Evolutionary conservation across 305 asterid genomes (phyloP), one percentile per base, ranked within the genome.

Genomic region (Solanum hybrid): DNA sequence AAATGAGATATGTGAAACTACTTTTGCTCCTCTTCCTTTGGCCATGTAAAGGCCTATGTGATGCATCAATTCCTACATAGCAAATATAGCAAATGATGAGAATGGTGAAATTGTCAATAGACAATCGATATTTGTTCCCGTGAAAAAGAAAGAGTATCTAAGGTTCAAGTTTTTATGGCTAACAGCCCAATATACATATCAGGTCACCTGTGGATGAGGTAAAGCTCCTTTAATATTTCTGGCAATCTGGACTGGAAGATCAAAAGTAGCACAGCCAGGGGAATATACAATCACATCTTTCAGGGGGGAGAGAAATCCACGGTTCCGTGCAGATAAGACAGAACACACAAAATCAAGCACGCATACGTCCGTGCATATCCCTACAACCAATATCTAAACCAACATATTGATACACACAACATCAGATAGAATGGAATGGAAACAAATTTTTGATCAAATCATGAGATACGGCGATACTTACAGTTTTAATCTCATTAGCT

Each of bases 281-380:
- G 99, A 96, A 91, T 96, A 97, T 86, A 97, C 97, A 85, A 93
- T 67, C 57, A 97, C 98, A 78, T 96, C 97, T 92, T 97, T 92
- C 91, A 96, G 89, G 3, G 98, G 97, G 26, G 92, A 69, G 90
- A 97, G 94, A 80, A 95, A 22, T 39, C 94, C 92, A 75, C 89
- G 98, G 89, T 96, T 97, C 93, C 98, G 95, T 79, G 98, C 98
- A 79, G 99, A 94, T 89, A 96, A 91, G 13, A 91, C 88, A 3
- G 99, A 96, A 93, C 96, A 93, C 67, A 95, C 96, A 89, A 97
- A 96, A 93, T 95, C 99, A 33, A 96, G 95, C 87, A 97, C 98
- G 74, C 99, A 97, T 36, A 97, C 11, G 90, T 97, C 99, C 36
- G 98, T 96, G 94, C 98, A 97, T 91, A 97, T 95, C 90, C 99